A percentile compares a stretch with the other conserved stretches of the same genome.
phyloP scores from a whole-genome alignment of 495 filamentous ascomycete species.

The Aspergillus campestris region DNA sequence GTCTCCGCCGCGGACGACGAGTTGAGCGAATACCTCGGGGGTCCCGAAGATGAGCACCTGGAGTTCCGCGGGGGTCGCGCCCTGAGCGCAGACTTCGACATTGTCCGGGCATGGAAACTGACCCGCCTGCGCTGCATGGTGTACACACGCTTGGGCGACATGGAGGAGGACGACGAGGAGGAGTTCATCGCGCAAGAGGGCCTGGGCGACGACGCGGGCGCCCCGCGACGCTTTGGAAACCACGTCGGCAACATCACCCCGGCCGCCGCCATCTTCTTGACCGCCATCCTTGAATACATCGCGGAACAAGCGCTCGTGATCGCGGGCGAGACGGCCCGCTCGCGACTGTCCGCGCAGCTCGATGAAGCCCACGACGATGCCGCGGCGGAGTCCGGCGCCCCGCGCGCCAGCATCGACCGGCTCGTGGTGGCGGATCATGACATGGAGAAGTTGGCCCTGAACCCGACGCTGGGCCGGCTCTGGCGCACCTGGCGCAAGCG shows the following conservation, averaged over 20 bases:
- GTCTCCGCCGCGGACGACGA: slow-evolving; percentile 87
- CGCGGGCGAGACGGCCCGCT: slow-evolving; percentile 81
- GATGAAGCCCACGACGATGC: slow-evolving; percentile 15
- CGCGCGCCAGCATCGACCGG: slow-evolving; percentile 42
- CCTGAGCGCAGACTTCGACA: slow-evolving; percentile 60
- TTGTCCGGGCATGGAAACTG: slow-evolving; percentile 83
- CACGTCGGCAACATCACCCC: slow-evolving; percentile 71
- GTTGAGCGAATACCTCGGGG: slow-evolving; percentile 76
- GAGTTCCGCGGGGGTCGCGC: slow-evolving; percentile 46
- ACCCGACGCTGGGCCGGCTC: slow-evolving; percentile 74
- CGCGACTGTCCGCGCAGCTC: slow-evolving; percentile 45
- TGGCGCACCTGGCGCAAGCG: slow-evolving; percentile 96
- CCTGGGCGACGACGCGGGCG: slow-evolving; percentile 42
- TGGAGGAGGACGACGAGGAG: slow-evolving; percentile 97
- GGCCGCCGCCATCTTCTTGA: slow-evolving; percentile 90
- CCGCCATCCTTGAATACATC: slow-evolving; percentile 87
- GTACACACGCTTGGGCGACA: slow-evolving; percentile 89
- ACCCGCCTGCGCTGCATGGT: slow-evolving; percentile 94
- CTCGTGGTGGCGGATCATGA: slow-evolving; percentile 83
- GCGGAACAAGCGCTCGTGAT: slow-evolving; percentile 83
- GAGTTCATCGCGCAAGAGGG: slow-evolving; percentile 67
- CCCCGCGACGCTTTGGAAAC: slow-evolving; percentile 45
- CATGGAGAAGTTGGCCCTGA: slow-evolving; percentile 86
- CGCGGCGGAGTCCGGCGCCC: slow-evolving; percentile 9
- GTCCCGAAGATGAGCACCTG: slow-evolving; percentile 60